These are phyloP conservation scores for Apostasia shenzhenica DNA, from an alignment of 106 monocot genomes.

Conservation along the genomic window DNA sequence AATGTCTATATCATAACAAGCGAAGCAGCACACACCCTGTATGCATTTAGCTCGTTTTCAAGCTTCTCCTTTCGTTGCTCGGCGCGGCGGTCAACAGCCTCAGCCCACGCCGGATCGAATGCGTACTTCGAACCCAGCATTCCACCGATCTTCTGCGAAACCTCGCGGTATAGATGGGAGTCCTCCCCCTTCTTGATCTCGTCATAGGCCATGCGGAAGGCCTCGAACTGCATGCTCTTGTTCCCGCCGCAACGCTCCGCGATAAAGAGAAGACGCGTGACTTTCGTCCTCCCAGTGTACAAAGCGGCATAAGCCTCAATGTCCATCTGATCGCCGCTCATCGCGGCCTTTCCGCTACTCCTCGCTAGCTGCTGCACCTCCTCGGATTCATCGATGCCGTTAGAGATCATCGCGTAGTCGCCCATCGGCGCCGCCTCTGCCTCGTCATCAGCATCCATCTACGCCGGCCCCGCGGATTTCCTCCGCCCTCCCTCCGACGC, in stretches of 20 bases:
- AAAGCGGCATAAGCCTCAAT: slow-evolving; percentile 84
- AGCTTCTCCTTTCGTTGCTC: slow-evolving; percentile 72
- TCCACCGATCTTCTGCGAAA: slow-evolving; percentile 54
- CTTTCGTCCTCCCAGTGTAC: slow-evolving; percentile 71
- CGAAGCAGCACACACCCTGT: slow-evolving; percentile 39
- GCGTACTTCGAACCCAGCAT: slow-evolving; percentile 52
- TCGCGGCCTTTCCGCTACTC: slow-evolving; percentile 14
- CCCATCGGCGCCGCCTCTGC: slow-evolving; percentile 12
- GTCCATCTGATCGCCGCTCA: slow-evolving; percentile 82
- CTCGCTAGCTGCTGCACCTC: slow-evolving; percentile 3
- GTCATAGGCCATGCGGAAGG: slow-evolving; percentile 86
- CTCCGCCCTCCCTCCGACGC: background rate
- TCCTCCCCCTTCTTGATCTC: slow-evolving; percentile 92
- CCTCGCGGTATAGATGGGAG: slow-evolving; percentile 55
- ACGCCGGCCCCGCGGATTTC: background rate
- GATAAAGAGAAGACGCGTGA: slow-evolving; percentile 74
- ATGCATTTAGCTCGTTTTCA: slow-evolving; percentile 87
- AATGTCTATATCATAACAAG: background rate
- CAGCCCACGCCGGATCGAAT: slow-evolving; percentile 64
- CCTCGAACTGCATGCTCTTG: slow-evolving; percentile 59
- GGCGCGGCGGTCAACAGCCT: slow-evolving; percentile 59
- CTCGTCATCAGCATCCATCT: slow-evolving; percentile 75
- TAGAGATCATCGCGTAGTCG: slow-evolving; percentile 28
- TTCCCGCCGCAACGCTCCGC: slow-evolving; percentile 66
- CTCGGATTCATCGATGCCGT: slow-evolving; percentile 27